phyloP scores from a whole-genome alignment of 2,329 filamentous ascomycete genomes.

The Hypoxylon sp. region DNA sequence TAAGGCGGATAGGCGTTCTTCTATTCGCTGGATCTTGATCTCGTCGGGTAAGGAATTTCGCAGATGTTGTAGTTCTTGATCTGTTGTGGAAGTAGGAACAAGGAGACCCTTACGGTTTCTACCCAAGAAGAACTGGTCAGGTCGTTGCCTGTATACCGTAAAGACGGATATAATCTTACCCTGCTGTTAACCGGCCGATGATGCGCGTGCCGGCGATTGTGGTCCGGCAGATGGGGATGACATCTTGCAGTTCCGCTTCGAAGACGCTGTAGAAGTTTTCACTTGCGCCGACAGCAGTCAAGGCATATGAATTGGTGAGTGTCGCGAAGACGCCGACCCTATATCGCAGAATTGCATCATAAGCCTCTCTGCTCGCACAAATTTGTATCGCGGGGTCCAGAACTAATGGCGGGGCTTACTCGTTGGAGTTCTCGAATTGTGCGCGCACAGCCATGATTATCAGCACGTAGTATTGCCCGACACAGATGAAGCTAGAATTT shows the following conservation, averaged over 20 bases:
- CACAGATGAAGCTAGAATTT: slow-evolving; percentile 39
- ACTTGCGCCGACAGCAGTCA: slow-evolving; percentile 93
- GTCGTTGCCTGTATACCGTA: slow-evolving; percentile 7
- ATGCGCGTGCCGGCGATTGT: slow-evolving; percentile 98
- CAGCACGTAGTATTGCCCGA: slow-evolving; percentile 41
- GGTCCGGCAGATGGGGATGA: slow-evolving; percentile 95
- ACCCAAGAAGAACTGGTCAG: slow-evolving; percentile 5
- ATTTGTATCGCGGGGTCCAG: slow-evolving; percentile 39
- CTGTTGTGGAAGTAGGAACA: slow-evolving; percentile 94
- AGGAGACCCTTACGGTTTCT: slow-evolving; percentile 97
- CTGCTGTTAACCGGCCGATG: slow-evolving; percentile 93
- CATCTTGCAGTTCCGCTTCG: slow-evolving; percentile 96
- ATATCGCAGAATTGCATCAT: slow-evolving; percentile 34
- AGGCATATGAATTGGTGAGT: slow-evolving; percentile 95
- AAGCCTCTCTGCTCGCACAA: slow-evolving; percentile 19
- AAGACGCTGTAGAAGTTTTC: slow-evolving; percentile 99
- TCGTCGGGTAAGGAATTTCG: slow-evolving; percentile 92
- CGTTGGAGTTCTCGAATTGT: slow-evolving; percentile 91
- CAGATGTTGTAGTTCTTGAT: slow-evolving; percentile 97
- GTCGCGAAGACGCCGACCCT: slow-evolving; percentile 97
- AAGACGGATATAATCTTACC: slow-evolving; percentile 64
- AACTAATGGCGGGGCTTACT: slow-evolving; percentile 64
- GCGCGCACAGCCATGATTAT: slow-evolving; percentile 74
- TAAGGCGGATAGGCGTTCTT: slow-evolving; percentile 94
- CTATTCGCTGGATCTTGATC: slow-evolving; percentile 96